Conservation (phyloP, 108 stramenopile genomes). For the Skeletonema marinoi region DNA sequence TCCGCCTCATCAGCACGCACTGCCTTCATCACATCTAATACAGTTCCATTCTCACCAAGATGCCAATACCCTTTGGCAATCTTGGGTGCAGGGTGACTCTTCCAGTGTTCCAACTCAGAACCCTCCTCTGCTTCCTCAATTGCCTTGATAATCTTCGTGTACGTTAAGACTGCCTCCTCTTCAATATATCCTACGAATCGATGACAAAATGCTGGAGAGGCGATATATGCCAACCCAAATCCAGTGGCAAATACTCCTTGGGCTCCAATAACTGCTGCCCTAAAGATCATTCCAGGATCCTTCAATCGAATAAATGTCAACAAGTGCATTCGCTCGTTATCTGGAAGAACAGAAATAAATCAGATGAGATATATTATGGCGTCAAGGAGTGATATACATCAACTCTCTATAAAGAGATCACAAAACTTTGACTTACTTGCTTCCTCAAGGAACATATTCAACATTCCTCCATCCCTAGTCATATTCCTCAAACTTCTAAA, state of each 20-base stretch:
- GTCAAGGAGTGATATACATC: too few species aligned
- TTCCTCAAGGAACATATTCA: slow-evolving; percentile 95
- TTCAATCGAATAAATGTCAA: slow-evolving; percentile 88
- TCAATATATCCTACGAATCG: slow-evolving; percentile 98
- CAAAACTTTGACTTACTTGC: slow-evolving; percentile 45
- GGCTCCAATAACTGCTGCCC: slow-evolving; percentile 71
- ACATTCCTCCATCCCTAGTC: slow-evolving; percentile 92
- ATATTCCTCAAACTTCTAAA: slow-evolving; percentile 89
- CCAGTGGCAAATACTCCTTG: slow-evolving; percentile 84
- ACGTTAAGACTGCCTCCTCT: slow-evolving; percentile 89
- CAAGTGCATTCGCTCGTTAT: slow-evolving; percentile 98
- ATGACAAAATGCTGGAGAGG: slow-evolving; percentile 91
- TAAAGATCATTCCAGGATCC: slow-evolving; percentile 70
- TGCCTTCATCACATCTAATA: slow-evolving; percentile 90
- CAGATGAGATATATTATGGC: too few species aligned
- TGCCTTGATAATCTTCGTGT: slow-evolving; percentile 89
- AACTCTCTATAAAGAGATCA: too few species aligned
- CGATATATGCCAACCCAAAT: slow-evolving; percentile 86
- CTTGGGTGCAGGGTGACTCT: slow-evolving; percentile 67
- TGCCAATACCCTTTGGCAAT: slow-evolving; percentile 87
- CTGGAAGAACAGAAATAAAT: too few species aligned
- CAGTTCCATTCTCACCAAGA: slow-evolving; percentile 85
- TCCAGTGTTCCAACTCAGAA: slow-evolving; percentile 77
- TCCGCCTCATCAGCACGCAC: slow-evolving; percentile 94
- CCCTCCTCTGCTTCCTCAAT: slow-evolving; percentile 87